These are phyloP conservation scores for Carpinus fangiana DNA, from an alignment of 306 rosid genomes.

Conservation along the genomic window DNA sequence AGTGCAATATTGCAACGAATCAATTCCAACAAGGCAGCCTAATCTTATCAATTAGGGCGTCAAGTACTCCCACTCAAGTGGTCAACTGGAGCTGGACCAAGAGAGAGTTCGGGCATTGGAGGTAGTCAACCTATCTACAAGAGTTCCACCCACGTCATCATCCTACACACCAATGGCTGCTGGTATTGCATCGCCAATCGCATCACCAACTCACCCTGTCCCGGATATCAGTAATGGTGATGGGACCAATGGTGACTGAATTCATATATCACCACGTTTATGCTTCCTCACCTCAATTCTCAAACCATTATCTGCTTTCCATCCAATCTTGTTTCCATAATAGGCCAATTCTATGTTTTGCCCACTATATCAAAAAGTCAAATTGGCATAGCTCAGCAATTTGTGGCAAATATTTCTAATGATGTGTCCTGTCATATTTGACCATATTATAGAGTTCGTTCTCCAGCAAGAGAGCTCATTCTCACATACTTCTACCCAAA, in stretches of 20 bases:
- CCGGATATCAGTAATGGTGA: slow-evolving; percentile 16
- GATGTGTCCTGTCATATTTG: background rate
- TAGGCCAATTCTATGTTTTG: slow-evolving; percentile 14
- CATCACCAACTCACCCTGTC: slow-evolving; percentile 16
- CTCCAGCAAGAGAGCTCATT: background rate
- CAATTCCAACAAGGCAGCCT: slow-evolving; percentile 73
- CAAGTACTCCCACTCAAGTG: slow-evolving; percentile 69
- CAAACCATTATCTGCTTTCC: slow-evolving; percentile 10
- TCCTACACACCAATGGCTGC: slow-evolving; percentile 20
- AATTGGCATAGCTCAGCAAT: background rate
- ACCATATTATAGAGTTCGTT: background rate
- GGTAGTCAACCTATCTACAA: slow-evolving; percentile 75
- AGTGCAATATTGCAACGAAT: slow-evolving; percentile 71
- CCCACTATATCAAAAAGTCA: slow-evolving; percentile 10
- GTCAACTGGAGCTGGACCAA: slow-evolving; percentile 97
- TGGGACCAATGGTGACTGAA: slow-evolving; percentile 30
- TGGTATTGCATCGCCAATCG: slow-evolving; percentile 31
- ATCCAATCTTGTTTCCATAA: slow-evolving; percentile 1
- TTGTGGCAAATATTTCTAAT: background rate
- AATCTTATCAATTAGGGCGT: slow-evolving; percentile 82
- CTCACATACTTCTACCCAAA: no score
- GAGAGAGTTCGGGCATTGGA: slow-evolving; percentile 85
- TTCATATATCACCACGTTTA: slow-evolving; percentile 14
- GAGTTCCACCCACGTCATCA: slow-evolving; percentile 48
- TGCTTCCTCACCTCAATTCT: slow-evolving; percentile 7